Base-by-base conservation (phyloP, 2,329 filamentous ascomycete species). In the Ascosphaera aggregata region DNA sequence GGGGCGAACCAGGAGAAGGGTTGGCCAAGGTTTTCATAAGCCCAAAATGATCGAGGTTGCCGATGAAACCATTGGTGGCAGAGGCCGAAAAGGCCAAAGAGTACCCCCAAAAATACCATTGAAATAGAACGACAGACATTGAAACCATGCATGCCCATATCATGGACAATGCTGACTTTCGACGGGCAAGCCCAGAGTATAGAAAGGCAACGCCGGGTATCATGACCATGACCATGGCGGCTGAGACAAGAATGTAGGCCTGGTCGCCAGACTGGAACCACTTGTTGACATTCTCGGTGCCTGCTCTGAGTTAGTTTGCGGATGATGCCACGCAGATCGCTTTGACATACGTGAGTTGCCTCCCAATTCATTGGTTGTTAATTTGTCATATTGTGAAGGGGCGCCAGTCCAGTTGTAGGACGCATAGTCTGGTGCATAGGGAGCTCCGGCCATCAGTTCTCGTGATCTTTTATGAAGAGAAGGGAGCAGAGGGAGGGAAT, bases 31-130 rank as follows among this genome's bases (percentile, higher is more conserved):
- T 81, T 52, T 84, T 80, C 66, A 72, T 76, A 49, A 98, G 67
- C 44, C 84, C 89, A 50, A 95, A 93, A 58, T 91, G 80, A 48
- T 75, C 69, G 41, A 98, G 62, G 56, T 95, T 73, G 40, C 89
- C 89, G 53, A 98, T 95, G 62, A 80, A 95, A 39, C 80, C 78
- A 61, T 80, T 94, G 47, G 71, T 82, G 3, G 76, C 80, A 11
- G 73, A 73, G 34, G 70, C 66, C 52, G 80, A 89, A 61, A 95
- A 94, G 39, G 86, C 85, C 44, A 98, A 67, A 11, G 86, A 93
- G 60, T 93, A 98, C 30, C 89, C 89, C 86, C 89, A 95, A 59
- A 98, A 94, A 54, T 94, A 95, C 89, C 89, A 98, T 63, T 98
- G 89, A 65, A 98, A 94, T 41, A 80, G 78, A 56, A 94, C 69